Conservation (phyloP, 176 grass and related monocot species). For the Tillandsia fasciculata region DNA sequence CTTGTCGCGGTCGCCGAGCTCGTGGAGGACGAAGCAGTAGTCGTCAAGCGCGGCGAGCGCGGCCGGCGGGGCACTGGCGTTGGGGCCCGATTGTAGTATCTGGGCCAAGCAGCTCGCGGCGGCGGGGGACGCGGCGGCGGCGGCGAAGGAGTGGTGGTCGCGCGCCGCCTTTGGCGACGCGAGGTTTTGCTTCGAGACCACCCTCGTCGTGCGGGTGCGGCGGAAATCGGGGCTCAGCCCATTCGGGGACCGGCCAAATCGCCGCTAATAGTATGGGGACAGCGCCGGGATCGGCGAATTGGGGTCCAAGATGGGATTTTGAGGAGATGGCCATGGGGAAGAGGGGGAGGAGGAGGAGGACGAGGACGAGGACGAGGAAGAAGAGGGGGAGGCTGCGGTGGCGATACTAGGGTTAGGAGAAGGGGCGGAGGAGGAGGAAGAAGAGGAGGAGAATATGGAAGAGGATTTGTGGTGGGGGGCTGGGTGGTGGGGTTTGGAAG, state of each 20-base stretch:
- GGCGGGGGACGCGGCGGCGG: constrained; percentile 9
- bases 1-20: constrained; percentile 47
- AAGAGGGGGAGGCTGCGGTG: background rate
- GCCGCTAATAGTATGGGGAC: constrained; percentile 8
- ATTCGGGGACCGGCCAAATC: constrained; percentile 15
- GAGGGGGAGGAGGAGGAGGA: no score
- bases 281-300: constrained; percentile 15
- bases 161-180: constrained; percentile 3
- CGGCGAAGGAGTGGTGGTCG: background rate
- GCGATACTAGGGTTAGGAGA: background rate
- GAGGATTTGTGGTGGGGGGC: background rate
- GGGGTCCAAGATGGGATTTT: constrained; percentile 39
- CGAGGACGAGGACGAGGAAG: constrained; percentile 7
- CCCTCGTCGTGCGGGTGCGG: constrained; percentile 55
- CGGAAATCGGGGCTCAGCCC: constrained; percentile 59
- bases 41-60: constrained; percentile 47
- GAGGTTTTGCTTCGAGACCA: constrained; percentile 79
- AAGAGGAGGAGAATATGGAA: background rate
- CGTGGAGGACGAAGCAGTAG: constrained; percentile 60
- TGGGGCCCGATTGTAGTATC: constrained; percentile 42
- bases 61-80: constrained; percentile 21
- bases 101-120: constrained; percentile 40
- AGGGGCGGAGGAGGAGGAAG: constrained; percentile 1
- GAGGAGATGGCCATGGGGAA: constrained; percentile 12
- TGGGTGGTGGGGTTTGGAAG: constrained; percentile 31